These are phyloP conservation scores for Coemansia nantahalensis DNA, from an alignment of 192 early-diverging fungal genomes.

Conservation along the genomic window DNA sequence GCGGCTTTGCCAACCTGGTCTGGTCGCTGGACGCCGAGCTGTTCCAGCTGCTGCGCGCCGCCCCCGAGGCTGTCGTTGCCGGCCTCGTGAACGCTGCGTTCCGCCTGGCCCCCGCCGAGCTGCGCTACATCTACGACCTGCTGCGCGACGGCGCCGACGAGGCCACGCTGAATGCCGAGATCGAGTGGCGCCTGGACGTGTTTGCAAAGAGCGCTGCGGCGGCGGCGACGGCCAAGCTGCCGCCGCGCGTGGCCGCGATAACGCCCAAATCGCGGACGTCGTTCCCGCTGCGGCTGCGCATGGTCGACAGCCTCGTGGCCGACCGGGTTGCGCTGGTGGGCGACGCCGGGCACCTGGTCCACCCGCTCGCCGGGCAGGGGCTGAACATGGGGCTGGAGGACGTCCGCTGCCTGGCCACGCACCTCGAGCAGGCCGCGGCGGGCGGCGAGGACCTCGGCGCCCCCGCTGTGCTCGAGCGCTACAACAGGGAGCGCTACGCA, in stretches of 20 bases:
- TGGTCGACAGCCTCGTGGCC: slow-evolving; percentile 72
- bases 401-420: slow-evolving; percentile 63
- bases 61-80: slow-evolving; percentile 64
- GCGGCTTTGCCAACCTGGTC: slow-evolving; percentile 70
- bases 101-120: slow-evolving; percentile 63
- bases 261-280: slow-evolving; percentile 66
- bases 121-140: slow-evolving; percentile 64
- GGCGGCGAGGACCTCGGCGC: slow-evolving; percentile 83
- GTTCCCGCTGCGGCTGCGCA: slow-evolving; percentile 83
- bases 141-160: slow-evolving; percentile 52
- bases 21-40: slow-evolving; percentile 79
- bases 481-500: slow-evolving; percentile 78
- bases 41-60: slow-evolving; percentile 59
- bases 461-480: slow-evolving; percentile 70
- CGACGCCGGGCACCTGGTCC: slow-evolving; percentile 94
- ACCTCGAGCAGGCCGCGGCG: slow-evolving; percentile 61
- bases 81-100: slow-evolving; percentile 81
- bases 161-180: slow-evolving; percentile 52
- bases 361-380: slow-evolving; percentile 96
- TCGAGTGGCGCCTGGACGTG: slow-evolving; percentile 68
- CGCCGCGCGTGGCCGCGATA: slow-evolving; percentile 64
- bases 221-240: slow-evolving; percentile 12
- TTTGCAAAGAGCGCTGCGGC: slow-evolving; percentile 19
- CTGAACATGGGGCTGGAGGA: slow-evolving; percentile 92
- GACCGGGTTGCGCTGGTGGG: slow-evolving; percentile 86